These are phyloP conservation scores for Cichorium intybus DNA, from an alignment of 140 eudicot species.

Conservation along the genomic window DNA sequence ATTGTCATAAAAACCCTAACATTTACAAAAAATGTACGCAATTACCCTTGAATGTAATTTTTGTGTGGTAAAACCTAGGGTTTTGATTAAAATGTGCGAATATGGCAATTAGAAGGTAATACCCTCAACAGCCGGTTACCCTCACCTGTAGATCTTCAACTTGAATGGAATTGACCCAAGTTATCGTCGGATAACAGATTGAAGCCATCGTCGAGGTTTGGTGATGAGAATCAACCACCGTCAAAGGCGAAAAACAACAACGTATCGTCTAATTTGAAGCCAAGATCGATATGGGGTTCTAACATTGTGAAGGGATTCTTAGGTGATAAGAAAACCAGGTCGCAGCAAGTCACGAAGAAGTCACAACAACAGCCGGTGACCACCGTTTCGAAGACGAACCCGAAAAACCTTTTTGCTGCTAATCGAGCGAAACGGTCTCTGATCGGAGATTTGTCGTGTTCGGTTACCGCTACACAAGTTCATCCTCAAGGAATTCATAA, in stretches of 20 bases:
- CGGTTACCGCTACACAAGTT: conserved; percentile 50
- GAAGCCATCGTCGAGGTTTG: conserved; percentile 41
- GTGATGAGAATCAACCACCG: conserved; percentile 65
- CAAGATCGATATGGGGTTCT: conserved; percentile 75
- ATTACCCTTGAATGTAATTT: too few species aligned
- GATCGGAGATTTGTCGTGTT: conserved; percentile 60
- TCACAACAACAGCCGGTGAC: conserved; percentile 18
- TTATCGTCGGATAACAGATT: conserved; percentile 34
- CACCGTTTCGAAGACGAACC: conserved; percentile 20
- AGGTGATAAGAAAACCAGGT: conserved; percentile 57
- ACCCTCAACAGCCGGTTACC: too few species aligned
- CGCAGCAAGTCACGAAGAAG: conserved; percentile 38
- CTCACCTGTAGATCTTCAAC: too few species aligned
- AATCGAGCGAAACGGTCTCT: conserved; percentile 58
- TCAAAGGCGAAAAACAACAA: conserved; percentile 35
- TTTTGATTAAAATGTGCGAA: too few species aligned
- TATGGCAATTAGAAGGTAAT: too few species aligned
- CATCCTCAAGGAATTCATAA: conserved; percentile 53
- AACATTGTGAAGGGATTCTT: conserved; percentile 74
- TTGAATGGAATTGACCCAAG: too few species aligned
- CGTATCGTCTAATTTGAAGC: conserved; percentile 39
- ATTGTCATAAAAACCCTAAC: too few species aligned
- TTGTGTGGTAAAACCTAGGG: too few species aligned
- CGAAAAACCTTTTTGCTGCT: conserved; percentile 24
- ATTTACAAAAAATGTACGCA: too few species aligned